Conservation (phyloP, 2,329 filamentous ascomycete genomes). For the Acarospora socialis region DNA sequence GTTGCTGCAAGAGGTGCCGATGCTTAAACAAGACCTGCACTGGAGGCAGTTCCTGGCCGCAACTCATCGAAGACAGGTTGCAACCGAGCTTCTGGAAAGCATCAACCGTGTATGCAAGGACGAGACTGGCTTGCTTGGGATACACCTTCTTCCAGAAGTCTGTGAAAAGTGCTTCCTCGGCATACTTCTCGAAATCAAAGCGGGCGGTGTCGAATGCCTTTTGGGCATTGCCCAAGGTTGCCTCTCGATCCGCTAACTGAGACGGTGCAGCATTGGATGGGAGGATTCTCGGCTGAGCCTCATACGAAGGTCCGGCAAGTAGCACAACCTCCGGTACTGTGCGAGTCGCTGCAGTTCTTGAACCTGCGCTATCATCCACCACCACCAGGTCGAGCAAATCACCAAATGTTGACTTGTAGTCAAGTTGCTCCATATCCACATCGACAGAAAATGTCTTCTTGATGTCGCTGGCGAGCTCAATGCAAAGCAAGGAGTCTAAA, state of each 20-base stretch:
- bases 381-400: slow-evolving; percentile 1
- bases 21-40: slow-evolving; percentile 10
- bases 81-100: slow-evolving; percentile 17
- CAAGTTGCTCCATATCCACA: slow-evolving; percentile 7
- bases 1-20: slow-evolving; percentile 11
- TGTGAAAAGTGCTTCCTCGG: slow-evolving; percentile 6
- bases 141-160: slow-evolving; percentile 12
- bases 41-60: slow-evolving; percentile 10
- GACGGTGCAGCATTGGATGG: too few relatives aligned
- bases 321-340: too few relatives aligned
- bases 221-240: background rate
- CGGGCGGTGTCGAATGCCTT: background rate
- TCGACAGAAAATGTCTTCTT: slow-evolving; percentile 9
- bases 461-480: slow-evolving; percentile 12
- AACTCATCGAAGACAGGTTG: slow-evolving; percentile 7
- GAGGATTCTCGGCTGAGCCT: too few relatives aligned
- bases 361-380: too few relatives aligned
- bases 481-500: slow-evolving; percentile 31
- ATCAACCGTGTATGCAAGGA: slow-evolving; percentile 17
- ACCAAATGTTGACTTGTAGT: slow-evolving; percentile 5
- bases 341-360: too few relatives aligned
- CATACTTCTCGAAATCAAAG: slow-evolving; percentile 5
- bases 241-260: too few relatives aligned
- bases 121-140: slow-evolving; percentile 16
- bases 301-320: too few relatives aligned